Evolutionary conservation across 805 yeast species (phyloP), one percentile per base, ranked within the genome.

Genomic region (Torulaspora delbrueckii): DNA sequence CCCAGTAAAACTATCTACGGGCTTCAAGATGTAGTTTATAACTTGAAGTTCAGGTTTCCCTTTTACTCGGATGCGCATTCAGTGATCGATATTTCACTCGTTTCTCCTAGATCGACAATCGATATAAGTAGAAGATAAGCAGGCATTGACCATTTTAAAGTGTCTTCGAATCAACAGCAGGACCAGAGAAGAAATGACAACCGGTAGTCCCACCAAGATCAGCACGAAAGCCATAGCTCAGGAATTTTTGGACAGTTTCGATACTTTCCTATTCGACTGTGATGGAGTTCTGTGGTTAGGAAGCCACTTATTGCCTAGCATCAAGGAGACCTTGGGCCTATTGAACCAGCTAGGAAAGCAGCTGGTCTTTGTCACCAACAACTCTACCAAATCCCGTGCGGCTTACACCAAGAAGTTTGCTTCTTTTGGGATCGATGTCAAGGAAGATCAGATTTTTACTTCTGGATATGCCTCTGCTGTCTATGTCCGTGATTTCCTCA

Each of bases 201-300:
- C 43, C 8, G 46, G n/a, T 13, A 46, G 38, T 7, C 74, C 86
- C 7, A 55, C 59, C 1, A 81, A 84, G 56, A 63, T 85, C 36
- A 65, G 68, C 13, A 58, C 68, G 16, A 71, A 69, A 45, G 71
- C 70, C 16, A 76, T 76, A 27, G 84, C 77, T 4, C 67, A 75
- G 42, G 59, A 68, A 6, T 68, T 93, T 38, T 67, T 93, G 8
- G 77, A 75, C 53, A 61, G 73, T 42, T 85, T 84, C 63, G 96
- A 89, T 61, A 88, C 86, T 48, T 91, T 90, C 58, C 70, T 93
- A 54, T 93, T 93, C 63, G 99, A 93, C 60, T 93, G 99, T 70
- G 99, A 93, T 63, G 99, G 99, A 26, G 99, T 93, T 4, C 72
- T 93, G 48, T 93, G 99, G 99, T 69, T 85, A 40, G 98, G 98